Base-by-base conservation (phyloP, 1,284 basidiomycete genomes). In the Flammula alnicola region DNA sequence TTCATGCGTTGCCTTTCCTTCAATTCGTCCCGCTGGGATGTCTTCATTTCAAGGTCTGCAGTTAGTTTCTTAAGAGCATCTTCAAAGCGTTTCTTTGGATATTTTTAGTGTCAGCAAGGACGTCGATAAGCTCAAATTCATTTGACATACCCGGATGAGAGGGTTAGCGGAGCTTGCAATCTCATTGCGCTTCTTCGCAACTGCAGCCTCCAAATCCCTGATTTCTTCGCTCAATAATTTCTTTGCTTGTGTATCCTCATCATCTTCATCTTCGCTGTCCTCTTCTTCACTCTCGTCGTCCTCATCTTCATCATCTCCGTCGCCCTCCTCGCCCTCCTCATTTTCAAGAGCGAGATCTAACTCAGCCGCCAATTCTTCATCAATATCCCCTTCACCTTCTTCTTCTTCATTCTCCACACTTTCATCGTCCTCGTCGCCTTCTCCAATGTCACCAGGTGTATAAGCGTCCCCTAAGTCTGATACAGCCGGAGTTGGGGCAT, bases 11-110 rank as follows among this genome's bases (percentile, higher is more conserved):
- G 84, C 61, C 83, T 78, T 67, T 91, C 88, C 60, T 81, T 82
- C 65, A 91, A 70, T 59, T 89, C 87, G 55, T 91, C 89, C 42
- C 86, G 77, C 65, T 92, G 91, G 0, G 81, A 79, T n/a, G 84
- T 72, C 66, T 95, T 96, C 75, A 88, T 86, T 56, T 94, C 91
- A 40, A 96, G 73, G 64, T 97, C 94, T 29, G 85, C 83, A 35
- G 88, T 83, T 46, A 97, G 76, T 66, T 95, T 95, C 72, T 86
- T 88, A 60, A 96, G 74, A 3, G 91, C 89, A 65, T 96, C 94
- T 67, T 96, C 93, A 71, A 96, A 96, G 27, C 95, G 93, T 81
- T 91, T 91, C 88, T 95, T n/a, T n/a, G n/a, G n/a, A n/a, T n/a
- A n/a, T n/a, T n/a, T n/a, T n/a, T n/a, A n/a, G n/a, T n/a, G n/a